These are phyloP conservation scores for Talaromyces stipitatus DNA, from an alignment of 495 filamentous ascomycete genomes.

Conservation along the genomic window DNA sequence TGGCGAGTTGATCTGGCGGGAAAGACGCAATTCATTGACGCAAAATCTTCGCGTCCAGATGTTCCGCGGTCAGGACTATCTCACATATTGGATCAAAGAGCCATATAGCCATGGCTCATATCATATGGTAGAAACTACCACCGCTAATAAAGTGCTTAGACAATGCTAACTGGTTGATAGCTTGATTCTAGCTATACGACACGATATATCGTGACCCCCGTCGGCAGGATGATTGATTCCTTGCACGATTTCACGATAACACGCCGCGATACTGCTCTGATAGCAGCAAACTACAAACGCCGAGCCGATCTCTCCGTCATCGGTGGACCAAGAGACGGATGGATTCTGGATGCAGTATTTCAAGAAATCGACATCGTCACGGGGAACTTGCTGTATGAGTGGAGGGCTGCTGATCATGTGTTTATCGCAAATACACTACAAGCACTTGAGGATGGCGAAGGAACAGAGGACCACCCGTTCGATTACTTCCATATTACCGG, in stretches of 20 bases:
- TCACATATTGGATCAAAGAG: constrained; percentile 49
- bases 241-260: constrained; percentile 42
- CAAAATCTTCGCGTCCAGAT: constrained; percentile 40
- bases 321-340: constrained; percentile 36
- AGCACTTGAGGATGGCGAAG: constrained; percentile 14
- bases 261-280: constrained; percentile 38
- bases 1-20: constrained; percentile 38
- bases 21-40: constrained; percentile 29
- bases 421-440: constrained; percentile 15
- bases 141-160: not conserved
- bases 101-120: constrained; percentile 42
- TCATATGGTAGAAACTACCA: constrained; percentile 39
- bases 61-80: constrained; percentile 36
- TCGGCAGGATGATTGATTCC: constrained; percentile 24
- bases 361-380: constrained; percentile 38
- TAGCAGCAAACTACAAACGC: constrained; percentile 43
- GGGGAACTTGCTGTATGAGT: constrained; percentile 34
- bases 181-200: constrained; percentile 40
- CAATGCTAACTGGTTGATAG: constrained; percentile 14
- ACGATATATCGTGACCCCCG: constrained; percentile 28
- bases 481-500: constrained; percentile 58
- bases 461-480: not conserved
- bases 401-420: constrained; percentile 27
- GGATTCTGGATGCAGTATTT: constrained; percentile 35
- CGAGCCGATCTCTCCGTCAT: constrained; percentile 35